These are phyloP conservation scores for Metschnikowia chrysomelidarum DNA, from an alignment of 805 yeast genomes.

Conservation along the genomic window DNA sequence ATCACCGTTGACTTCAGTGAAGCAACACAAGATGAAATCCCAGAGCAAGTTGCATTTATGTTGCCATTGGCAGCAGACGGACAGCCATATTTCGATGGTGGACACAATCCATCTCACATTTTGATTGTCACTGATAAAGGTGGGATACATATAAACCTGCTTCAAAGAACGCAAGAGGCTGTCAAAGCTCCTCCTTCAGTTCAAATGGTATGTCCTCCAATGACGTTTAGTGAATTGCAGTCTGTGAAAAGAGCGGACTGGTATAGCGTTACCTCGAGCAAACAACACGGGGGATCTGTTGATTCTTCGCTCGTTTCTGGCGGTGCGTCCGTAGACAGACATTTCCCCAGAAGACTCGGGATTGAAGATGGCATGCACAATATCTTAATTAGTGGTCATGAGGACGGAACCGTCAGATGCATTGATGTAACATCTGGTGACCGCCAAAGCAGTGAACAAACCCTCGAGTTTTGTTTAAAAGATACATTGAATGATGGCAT, in stretches of 20 bases:
- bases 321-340: constrained; percentile 61
- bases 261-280: constrained; percentile 58
- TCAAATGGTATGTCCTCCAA: constrained; percentile 73
- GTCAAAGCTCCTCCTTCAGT: constrained; percentile 73
- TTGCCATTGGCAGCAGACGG: constrained; percentile 32
- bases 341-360: constrained; percentile 32
- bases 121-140: constrained; percentile 62
- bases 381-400: constrained; percentile 78
- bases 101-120: constrained; percentile 70
- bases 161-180: constrained; percentile 21
- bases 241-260: constrained; percentile 62
- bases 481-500: constrained; percentile 32
- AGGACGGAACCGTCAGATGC: constrained; percentile 76
- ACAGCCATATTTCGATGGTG: constrained; percentile 78
- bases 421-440: constrained; percentile 85
- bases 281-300: constrained; percentile 37
- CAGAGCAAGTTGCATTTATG: constrained; percentile 28
- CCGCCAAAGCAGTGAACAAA: constrained; percentile 29
- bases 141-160: constrained; percentile 44
- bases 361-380: constrained; percentile 41
- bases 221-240: constrained; percentile 52
- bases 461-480: constrained; percentile 33
- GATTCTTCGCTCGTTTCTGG: constrained; percentile 61
- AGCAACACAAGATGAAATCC: constrained; percentile 15
- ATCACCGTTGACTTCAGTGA: constrained; percentile 26